These are phyloP conservation scores for Sisymbrium altissimum DNA, from an alignment of 345 rosid genomes.

Conservation along the genomic window DNA sequence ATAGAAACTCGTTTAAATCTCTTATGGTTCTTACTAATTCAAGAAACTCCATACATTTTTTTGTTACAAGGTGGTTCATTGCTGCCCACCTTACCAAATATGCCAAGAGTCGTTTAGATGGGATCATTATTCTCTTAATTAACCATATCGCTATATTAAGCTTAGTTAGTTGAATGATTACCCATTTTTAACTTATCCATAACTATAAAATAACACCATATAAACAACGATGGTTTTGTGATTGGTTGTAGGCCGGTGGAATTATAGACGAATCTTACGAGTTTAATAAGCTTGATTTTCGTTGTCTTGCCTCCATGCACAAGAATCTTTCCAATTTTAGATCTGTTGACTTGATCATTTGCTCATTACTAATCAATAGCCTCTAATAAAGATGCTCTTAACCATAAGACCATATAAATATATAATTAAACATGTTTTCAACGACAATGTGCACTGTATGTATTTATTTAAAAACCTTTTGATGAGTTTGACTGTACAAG, in stretches of 20 bases:
- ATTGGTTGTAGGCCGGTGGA: slow-evolving; percentile 32
- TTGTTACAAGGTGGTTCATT: neutral
- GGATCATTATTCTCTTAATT: slow-evolving; percentile 5
- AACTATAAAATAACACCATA: neutral
- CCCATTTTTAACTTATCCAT: neutral
- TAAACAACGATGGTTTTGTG: neutral
- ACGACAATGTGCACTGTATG: neutral
- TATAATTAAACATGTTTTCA: neutral
- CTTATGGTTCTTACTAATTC: slow-evolving; percentile 1
- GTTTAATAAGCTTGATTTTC: slow-evolving; percentile 24
- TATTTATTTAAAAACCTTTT: neutral
- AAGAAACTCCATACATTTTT: neutral
- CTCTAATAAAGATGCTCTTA: neutral
- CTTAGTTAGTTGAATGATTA: slow-evolving; percentile 3
- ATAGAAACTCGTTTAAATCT: neutral
- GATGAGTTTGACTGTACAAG: neutral
- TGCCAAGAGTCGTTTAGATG: slow-evolving; percentile 10
- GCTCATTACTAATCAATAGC: slow-evolving; percentile 3
- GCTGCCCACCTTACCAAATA: slow-evolving; percentile 24
- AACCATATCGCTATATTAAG: neutral
- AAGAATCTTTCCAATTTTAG: slow-evolving; percentile 26
- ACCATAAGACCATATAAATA: too few relatives aligned
- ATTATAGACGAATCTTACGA: slow-evolving; percentile 21
- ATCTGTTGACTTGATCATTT: slow-evolving; percentile 24
- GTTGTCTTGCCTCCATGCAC: slow-evolving; percentile 20